These are phyloP conservation scores for Eutrema japonicum DNA, from an alignment of 345 rosid species.

Conservation along the genomic window DNA sequence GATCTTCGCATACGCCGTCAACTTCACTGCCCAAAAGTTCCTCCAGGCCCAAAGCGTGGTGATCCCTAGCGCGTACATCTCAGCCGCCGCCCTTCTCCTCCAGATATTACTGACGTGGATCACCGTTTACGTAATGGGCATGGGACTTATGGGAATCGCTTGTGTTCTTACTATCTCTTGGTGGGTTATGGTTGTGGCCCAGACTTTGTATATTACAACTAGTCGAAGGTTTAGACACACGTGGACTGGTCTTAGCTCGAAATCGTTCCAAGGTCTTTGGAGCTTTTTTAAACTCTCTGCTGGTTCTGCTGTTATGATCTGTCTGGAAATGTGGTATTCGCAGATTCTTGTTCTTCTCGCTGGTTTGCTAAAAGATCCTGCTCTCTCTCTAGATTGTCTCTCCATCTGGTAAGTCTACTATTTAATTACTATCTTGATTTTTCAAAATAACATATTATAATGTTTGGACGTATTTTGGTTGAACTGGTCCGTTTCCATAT, in stretches of 20 bases:
- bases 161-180: conserved; percentile 2
- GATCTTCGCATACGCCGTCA: conserved; percentile 68
- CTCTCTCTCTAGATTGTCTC: conserved; percentile 14
- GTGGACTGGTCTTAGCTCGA: conserved; percentile 16
- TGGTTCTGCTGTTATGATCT: conserved; percentile 6
- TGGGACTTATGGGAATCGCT: not conserved
- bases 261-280: conserved; percentile 18
- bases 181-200: conserved; percentile 12
- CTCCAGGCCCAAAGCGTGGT: conserved; percentile 75
- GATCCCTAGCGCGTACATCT: conserved; percentile 65
- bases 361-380: conserved; percentile 3
- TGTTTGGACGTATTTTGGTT: not conserved
- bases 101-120: conserved; percentile 67
- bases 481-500: not conserved
- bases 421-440: not conserved
- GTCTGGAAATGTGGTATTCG: conserved; percentile 12
- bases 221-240: conserved; percentile 9
- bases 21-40: conserved; percentile 75
- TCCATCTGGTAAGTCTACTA: conserved; percentile 3
- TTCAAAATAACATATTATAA: not conserved
- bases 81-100: conserved; percentile 53
- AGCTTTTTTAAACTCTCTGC: conserved; percentile 8
- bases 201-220: not conserved
- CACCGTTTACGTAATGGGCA: conserved; percentile 38
- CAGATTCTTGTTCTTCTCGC: conserved; percentile 20